A percentile compares a stretch with the other conserved stretches of the same genome.
Evolutionary conservation across 192 early-diverging fungal genomes (phyloP).

Genomic region (Coemansia sp.): DNA sequence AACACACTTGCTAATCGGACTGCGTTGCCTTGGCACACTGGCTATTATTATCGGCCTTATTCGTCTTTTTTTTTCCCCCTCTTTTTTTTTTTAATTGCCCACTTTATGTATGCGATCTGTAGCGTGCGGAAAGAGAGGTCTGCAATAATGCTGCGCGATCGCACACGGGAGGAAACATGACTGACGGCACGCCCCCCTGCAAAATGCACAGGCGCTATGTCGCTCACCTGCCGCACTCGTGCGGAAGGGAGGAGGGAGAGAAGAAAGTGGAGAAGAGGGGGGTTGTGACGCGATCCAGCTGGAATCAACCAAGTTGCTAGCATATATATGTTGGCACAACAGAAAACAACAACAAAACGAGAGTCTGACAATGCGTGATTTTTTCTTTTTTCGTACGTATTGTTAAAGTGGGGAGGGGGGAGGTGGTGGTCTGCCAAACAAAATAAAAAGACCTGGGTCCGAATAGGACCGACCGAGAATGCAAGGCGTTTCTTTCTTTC

Average conservation of each 20-base stretch:
- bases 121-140: not conserved
- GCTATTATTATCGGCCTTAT: not conserved
- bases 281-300: not conserved
- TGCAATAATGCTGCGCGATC: slow-evolving; percentile 9
- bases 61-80: too few species aligned
- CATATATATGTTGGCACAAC: not conserved
- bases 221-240: not conserved
- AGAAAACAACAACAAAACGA: slow-evolving; percentile 2
- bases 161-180: not conserved
- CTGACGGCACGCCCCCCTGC: not conserved
- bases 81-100: not conserved
- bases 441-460: not conserved
- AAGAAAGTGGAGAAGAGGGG: not conserved
- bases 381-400: not conserved
- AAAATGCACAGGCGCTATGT: not conserved
- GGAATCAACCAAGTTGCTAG: too few species aligned
- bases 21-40: not conserved
- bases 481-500: not conserved
- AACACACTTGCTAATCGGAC: not conserved
- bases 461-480: not conserved
- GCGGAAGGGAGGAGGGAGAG: not conserved
- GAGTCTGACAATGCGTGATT: not conserved
- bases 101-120: not conserved
- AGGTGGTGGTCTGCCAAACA: not conserved
- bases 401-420: not conserved